A percentile compares a stretch with the other conserved stretches of the same genome.
Evolutionary conservation across 352 stramenopile species (phyloP).

Genomic region (Blastocystis sp.): DNA sequence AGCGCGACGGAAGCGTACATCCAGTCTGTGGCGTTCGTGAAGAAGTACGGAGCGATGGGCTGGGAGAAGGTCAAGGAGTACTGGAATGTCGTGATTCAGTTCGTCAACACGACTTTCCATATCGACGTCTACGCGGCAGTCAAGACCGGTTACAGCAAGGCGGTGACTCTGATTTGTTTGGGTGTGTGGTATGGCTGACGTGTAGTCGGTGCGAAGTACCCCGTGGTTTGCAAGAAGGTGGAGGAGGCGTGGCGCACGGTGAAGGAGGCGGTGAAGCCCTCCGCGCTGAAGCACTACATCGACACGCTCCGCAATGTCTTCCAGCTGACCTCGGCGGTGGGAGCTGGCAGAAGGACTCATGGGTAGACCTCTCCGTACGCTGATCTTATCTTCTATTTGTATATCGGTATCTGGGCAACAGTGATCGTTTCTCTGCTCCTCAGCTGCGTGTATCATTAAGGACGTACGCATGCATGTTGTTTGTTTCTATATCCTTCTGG

Average conservation of each 20-base stretch:
- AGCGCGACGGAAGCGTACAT: not conserved
- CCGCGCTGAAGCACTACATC: not conserved
- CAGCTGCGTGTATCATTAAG: not conserved
- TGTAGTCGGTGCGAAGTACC: not conserved
- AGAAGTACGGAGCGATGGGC: not conserved
- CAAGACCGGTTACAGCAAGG: not conserved
- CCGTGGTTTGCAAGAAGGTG: not conserved
- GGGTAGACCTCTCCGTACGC: slow-evolving; percentile 9
- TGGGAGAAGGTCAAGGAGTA: not conserved
- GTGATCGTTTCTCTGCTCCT: slow-evolving; percentile 2
- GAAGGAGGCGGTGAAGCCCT: not conserved
- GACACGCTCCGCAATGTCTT: not conserved
- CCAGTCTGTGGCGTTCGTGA: not conserved
- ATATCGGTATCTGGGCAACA: not conserved
- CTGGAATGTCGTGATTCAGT: not conserved
- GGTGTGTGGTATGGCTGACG: not conserved
- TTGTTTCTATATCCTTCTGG: not conserved
- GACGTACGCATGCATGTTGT: not conserved
- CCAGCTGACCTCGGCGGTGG: not conserved
- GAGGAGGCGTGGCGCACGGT: not conserved
- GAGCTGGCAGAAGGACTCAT: not conserved
- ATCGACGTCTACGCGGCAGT: not conserved
- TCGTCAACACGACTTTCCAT: not conserved
- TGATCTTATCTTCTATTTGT: slow-evolving; percentile 12
- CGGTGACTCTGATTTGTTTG: not conserved